Evolutionary conservation across 2,329 filamentous ascomycete genomes (phyloP), one percentile per base, ranked within the genome.

Genomic region (Botrytis fragariae): DNA sequence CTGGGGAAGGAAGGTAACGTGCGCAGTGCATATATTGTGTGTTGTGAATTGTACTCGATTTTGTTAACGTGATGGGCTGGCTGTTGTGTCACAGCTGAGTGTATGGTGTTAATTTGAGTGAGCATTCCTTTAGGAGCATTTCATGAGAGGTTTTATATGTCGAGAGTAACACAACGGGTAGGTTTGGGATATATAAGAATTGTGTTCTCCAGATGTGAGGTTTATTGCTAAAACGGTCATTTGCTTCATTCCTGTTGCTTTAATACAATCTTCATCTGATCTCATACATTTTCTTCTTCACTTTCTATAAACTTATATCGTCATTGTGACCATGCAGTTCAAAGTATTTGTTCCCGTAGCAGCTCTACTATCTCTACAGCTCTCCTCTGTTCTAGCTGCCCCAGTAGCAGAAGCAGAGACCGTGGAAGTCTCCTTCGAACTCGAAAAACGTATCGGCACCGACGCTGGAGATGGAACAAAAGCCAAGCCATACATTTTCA

Each of bases 371-470:
- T 70, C 54, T 4, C 44, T 70, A 12, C 68, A 70, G 2, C 5
- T 61, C 22, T 61, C 39, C 29, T 65, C 37, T 39, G 51, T 67
- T 45, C 25, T 72, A 5, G 70, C 70, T n/a, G 61, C 62, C 6
- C 70, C 70, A 42, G 42, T 65, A 59, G 65, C 65, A 68, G 39
- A 61, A 61, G 37, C 57, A 44, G 39, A 65, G 20, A 10, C 62
- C 12, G 18, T 44, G 25, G 70, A 44, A 20, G 20, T 35, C 32
- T 72, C 70, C 4, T 54, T 25, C 8, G 48, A 45, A 25, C 18
- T 67, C 0, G 70, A 65, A 39, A 67, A 64, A 20, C 70, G 70
- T 22, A 20, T 63, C 18, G 70, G 61, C 1, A 72, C 61, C 16
- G 70, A 63, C 35, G 25, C 25, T 10, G 61, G 61, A 29, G 37